Evolutionary conservation across 345 rosid genomes (phyloP).

Genomic region (Pelargonium nanum): DNA sequence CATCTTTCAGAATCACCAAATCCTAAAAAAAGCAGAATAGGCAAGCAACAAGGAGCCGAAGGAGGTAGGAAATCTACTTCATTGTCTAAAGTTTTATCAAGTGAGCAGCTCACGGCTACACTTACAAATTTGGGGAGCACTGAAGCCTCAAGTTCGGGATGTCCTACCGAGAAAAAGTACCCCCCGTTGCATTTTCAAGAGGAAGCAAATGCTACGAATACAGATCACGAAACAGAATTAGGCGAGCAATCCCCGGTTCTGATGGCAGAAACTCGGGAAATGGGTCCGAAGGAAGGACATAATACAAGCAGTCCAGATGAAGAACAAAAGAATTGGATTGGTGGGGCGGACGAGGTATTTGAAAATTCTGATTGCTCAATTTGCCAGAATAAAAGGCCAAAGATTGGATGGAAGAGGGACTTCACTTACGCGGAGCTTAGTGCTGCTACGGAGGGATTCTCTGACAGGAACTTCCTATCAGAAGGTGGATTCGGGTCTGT

Average conservation of each 20-base stretch:
- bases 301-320: slow-evolving; percentile 18
- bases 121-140: slow-evolving; percentile 2
- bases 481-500: slow-evolving; percentile 70
- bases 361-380: slow-evolving; percentile 33
- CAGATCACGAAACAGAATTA: slow-evolving; percentile 19
- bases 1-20: slow-evolving; percentile 17
- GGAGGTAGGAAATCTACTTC: slow-evolving; percentile 11
- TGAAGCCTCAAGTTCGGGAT: slow-evolving; percentile 18
- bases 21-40: slow-evolving; percentile 8
- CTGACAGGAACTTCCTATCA: slow-evolving; percentile 30
- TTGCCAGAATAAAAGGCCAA: slow-evolving; percentile 48
- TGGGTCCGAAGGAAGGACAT: slow-evolving; percentile 1
- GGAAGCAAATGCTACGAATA: slow-evolving; percentile 17
- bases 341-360: slow-evolving; percentile 20
- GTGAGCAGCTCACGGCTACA: slow-evolving; percentile 9
- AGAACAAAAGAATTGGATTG: slow-evolving; percentile 20
- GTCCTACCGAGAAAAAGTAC: slow-evolving; percentile 13
- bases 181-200: slow-evolving; percentile 12
- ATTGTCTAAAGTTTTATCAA: slow-evolving; percentile 15
- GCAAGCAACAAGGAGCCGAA: slow-evolving; percentile 12
- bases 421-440: slow-evolving; percentile 46
- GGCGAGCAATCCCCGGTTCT: slow-evolving; percentile 17
- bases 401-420: slow-evolving; percentile 38
- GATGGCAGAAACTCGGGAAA: slow-evolving; percentile 8
- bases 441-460: slow-evolving; percentile 48